Evolutionary conservation across 1,139 yeast species (phyloP).

Genomic region (Ogataea hybrid): DNA sequence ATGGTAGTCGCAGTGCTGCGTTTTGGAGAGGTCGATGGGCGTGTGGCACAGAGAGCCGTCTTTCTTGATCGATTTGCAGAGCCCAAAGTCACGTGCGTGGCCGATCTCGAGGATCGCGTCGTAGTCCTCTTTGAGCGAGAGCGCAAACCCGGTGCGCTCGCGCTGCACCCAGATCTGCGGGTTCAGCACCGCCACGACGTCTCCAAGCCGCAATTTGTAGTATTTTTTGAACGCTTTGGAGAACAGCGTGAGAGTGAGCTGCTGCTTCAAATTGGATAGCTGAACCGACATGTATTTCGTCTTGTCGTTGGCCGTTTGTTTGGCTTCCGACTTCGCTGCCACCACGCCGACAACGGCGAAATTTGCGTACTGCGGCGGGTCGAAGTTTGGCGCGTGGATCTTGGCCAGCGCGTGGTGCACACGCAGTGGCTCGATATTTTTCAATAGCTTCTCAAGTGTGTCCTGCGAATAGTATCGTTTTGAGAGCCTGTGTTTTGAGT

Average conservation of each 20-base stretch:
- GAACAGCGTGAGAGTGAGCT: conserved; percentile 61
- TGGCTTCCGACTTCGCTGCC: conserved; percentile 53
- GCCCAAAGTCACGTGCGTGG: conserved; percentile 63
- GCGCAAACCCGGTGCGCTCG: conserved; percentile 49
- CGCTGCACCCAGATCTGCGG: conserved; percentile 53
- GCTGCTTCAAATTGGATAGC: conserved; percentile 64
- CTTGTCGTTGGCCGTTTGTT: conserved; percentile 40
- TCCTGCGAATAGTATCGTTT: conserved; percentile 46
- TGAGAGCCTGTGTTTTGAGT: conserved; percentile 34
- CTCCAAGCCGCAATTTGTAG: conserved; percentile 75
- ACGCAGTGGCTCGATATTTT: conserved; percentile 51
- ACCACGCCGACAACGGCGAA: conserved; percentile 76
- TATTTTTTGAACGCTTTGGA: conserved; percentile 66
- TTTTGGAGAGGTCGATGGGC: conserved; percentile 53
- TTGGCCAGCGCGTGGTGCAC: conserved; percentile 61
- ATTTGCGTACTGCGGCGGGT: conserved; percentile 68
- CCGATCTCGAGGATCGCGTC: conserved; percentile 72
- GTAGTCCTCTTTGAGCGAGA: conserved; percentile 51
- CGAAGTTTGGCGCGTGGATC: conserved; percentile 64
- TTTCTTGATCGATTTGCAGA: conserved; percentile 52
- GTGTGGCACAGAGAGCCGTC: conserved; percentile 54
- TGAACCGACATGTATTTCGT: conserved; percentile 60
- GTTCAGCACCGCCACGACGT: conserved; percentile 68
- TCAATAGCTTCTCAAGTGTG: conserved; percentile 36
- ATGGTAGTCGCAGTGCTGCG: conserved; percentile 70